Conservation (phyloP, 306 rosid species). For the Sindora glabra region DNA sequence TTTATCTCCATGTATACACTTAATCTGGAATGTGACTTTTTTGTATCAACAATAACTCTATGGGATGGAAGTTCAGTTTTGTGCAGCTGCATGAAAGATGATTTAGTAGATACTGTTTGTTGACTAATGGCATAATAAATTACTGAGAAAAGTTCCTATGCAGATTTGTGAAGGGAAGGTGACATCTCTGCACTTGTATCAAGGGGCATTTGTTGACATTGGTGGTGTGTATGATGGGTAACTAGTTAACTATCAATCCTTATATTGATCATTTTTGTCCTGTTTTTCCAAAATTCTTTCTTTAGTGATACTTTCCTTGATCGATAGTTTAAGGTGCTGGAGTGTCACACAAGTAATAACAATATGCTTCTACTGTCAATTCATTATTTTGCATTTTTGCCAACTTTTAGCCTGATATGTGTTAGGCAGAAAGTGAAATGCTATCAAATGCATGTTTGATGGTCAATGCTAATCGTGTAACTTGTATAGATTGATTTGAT, state of each 20-base stretch:
- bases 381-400: slow-evolving; percentile 8
- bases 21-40: background rate
- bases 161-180: slow-evolving; percentile 90
- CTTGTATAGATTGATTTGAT: no score
- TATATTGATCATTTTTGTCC: slow-evolving; percentile 1
- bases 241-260: slow-evolving; percentile 9
- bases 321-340: background rate
- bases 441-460: no score
- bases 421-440: background rate
- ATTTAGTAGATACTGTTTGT: background rate
- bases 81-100: slow-evolving; percentile 1
- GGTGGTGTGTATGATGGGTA: slow-evolving; percentile 98
- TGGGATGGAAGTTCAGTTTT: background rate
- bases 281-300: background rate
- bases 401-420: background rate
- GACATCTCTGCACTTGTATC: slow-evolving; percentile 78
- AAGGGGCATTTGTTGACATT: slow-evolving; percentile 97
- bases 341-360: background rate
- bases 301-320: slow-evolving; percentile 13
- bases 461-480: no score
- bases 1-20: background rate
- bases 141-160: slow-evolving; percentile 12
- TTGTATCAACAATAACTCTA: background rate
- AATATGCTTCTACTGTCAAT: slow-evolving; percentile 6
- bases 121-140: background rate